Evolutionary conservation across 2,329 filamentous ascomycete species (phyloP).

Genomic region (Rugonectria rugulosa): DNA sequence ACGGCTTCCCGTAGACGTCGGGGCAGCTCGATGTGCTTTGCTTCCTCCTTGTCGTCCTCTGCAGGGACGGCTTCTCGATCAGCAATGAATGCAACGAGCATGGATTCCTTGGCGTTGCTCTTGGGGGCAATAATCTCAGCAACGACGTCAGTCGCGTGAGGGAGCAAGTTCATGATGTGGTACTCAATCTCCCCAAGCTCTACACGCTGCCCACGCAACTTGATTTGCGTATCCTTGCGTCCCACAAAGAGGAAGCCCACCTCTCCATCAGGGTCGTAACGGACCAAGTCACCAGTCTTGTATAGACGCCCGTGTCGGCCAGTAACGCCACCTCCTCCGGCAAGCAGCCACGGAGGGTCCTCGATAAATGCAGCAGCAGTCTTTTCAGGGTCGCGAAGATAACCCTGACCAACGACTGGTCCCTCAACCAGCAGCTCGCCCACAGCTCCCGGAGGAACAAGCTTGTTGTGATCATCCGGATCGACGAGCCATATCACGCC

Average conservation of each 20-base stretch:
- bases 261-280: slow-evolving; percentile 60
- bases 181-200: slow-evolving; percentile 65
- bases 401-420: slow-evolving; percentile 68
- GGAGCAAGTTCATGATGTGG: slow-evolving; percentile 52
- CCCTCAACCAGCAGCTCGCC: slow-evolving; percentile 65
- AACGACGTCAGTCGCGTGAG: slow-evolving; percentile 50
- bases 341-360: slow-evolving; percentile 60
- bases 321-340: slow-evolving; percentile 43
- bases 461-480: slow-evolving; percentile 53
- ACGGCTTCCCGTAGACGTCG: slow-evolving; percentile 30
- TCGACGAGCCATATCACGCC: slow-evolving; percentile 61
- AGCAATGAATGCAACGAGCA: slow-evolving; percentile 36
- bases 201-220: slow-evolving; percentile 70
- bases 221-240: slow-evolving; percentile 73
- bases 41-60: slow-evolving; percentile 13
- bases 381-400: slow-evolving; percentile 64
- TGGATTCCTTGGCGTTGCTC: slow-evolving; percentile 41
- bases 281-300: slow-evolving; percentile 67
- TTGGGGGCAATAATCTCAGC: slow-evolving; percentile 57
- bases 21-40: slow-evolving; percentile 28
- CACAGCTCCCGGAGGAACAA: slow-evolving; percentile 57
- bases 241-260: slow-evolving; percentile 65
- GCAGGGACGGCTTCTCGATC: slow-evolving; percentile 28
- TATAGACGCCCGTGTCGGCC: slow-evolving; percentile 59
- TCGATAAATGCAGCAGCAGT: slow-evolving; percentile 65